These are phyloP conservation scores for Annulohypoxylon nitens DNA, from an alignment of 495 filamentous ascomycete species.

Conservation along the genomic window DNA sequence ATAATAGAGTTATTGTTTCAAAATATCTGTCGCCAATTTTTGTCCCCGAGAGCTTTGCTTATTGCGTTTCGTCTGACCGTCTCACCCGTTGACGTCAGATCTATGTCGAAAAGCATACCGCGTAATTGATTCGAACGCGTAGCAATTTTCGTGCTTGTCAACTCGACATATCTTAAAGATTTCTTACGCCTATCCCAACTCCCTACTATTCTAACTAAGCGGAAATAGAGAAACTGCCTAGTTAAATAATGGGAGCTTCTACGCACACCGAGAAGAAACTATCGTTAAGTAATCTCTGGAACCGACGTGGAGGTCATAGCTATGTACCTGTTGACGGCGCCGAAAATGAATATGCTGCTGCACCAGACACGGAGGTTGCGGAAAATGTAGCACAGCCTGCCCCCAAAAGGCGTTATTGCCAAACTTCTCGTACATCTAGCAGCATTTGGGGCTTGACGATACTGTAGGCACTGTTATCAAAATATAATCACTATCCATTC, in stretches of 20 bases:
- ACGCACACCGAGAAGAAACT: conserved; percentile 15
- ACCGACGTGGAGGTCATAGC: conserved; percentile 23
- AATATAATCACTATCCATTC: conserved; percentile 1
- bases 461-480: conserved; percentile 46
- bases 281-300: conserved; percentile 34
- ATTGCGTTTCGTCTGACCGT: not conserved
- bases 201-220: not conserved
- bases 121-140: conserved; percentile 4
- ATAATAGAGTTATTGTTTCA: conserved; percentile 4
- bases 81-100: conserved; percentile 13
- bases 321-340: conserved; percentile 37
- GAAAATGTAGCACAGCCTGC: not conserved
- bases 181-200: not conserved
- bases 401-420: conserved; percentile 20
- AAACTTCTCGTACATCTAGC: conserved; percentile 25
- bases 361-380: conserved; percentile 17
- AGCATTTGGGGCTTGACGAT: conserved; percentile 51
- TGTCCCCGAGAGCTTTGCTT: not conserved
- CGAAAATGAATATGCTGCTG: conserved; percentile 27
- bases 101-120: not conserved
- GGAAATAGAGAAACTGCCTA: not conserved
- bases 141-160: not conserved
- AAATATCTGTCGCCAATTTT: not conserved
- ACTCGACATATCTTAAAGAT: not conserved
- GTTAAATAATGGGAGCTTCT: conserved; percentile 23